These are phyloP conservation scores for Boletus patriciae DNA, from an alignment of 768 basidiomycete species.

Conservation along the genomic window DNA sequence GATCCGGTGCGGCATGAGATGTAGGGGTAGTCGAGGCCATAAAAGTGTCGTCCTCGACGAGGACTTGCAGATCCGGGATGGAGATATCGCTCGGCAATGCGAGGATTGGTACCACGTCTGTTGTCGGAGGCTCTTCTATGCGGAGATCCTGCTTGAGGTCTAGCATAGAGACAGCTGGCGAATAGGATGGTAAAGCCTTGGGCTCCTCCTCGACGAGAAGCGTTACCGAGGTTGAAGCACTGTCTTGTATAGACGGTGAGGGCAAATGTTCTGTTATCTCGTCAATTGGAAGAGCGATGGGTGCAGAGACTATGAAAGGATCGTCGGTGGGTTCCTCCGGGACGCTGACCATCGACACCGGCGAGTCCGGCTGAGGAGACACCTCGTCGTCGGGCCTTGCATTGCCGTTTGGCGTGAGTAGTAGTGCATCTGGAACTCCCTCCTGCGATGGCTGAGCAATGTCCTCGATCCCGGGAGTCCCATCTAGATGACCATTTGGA, in stretches of 20 bases:
- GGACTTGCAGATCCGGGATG: neutral
- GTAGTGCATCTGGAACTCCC: too few relatives aligned
- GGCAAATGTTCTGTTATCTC: neutral
- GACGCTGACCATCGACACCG: neutral
- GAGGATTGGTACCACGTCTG: neutral
- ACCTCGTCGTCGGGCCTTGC: neutral
- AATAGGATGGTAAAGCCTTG: constrained; percentile 2
- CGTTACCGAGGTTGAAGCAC: neutral
- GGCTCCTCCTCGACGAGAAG: constrained; percentile 16
- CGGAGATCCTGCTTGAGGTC: constrained; percentile 10
- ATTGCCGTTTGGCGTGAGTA: neutral
- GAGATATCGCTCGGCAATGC: neutral
- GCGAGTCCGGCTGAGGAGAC: neutral
- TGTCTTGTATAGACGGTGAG: constrained; percentile 6
- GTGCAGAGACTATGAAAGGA: constrained; percentile 9
- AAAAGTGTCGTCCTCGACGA: neutral
- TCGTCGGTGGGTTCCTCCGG: constrained; percentile 11
- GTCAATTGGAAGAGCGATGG: neutral
- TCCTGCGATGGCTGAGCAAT: neutral
- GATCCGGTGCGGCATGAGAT: too few relatives aligned
- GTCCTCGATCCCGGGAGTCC: neutral
- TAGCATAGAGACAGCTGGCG: constrained; percentile 21
- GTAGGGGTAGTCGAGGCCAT: neutral
- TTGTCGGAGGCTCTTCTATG: neutral
- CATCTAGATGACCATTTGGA: neutral